Evolutionary conservation across 306 rosid genomes (phyloP), one percentile per base, ranked within the genome.

Genomic region (Quillaja saponaria): DNA sequence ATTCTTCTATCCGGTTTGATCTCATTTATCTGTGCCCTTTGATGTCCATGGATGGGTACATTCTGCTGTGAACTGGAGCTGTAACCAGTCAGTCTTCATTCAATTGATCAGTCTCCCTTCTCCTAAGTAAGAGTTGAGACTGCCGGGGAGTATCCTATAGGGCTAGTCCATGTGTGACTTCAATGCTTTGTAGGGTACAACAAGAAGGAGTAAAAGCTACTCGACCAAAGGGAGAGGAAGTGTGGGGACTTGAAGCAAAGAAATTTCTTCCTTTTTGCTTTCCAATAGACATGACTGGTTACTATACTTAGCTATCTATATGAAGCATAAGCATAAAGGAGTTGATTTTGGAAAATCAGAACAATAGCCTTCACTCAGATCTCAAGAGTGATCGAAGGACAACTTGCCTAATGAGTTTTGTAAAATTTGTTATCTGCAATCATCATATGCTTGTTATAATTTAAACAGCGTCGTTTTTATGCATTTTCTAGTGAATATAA

Each of bases 341-440:
- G n/a, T n/a, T n/a, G n/a, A n/a, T n/a, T n/a, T n/a, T n/a, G n/a
- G n/a, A n/a, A n/a, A n/a, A n/a, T n/a, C 15, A 14, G 64, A 42
- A n/a, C 16, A 41, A 57, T 40, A 64, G 49, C 50, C 54, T 40
- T 64, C 31, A 48, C 15, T 57, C 54, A 7, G 35, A n/a, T 41
- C 46, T 38, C 15, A 4, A 61, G 46, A 19, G 8, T 49, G 17
- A 33, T 72, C 58, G 35, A 17, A 28, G 20, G 34, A 28, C 11
- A 41, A 41, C 31, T 61, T 71, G 40, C 20, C 15, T 46, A 37
- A 71, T 57, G 14, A 20, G 10, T 14, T 53, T n/a, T n/a, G n/a
- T n/a, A 34, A 69, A 61, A 69, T 34, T 19, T 34, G 21, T 13
- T 47, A 34, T 13, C 6, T 45, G 50, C 53, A n/a, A n/a, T n/a